Evolutionary conservation across 345 rosid genomes (phyloP).

Genomic region (Hypericum perforatum): DNA sequence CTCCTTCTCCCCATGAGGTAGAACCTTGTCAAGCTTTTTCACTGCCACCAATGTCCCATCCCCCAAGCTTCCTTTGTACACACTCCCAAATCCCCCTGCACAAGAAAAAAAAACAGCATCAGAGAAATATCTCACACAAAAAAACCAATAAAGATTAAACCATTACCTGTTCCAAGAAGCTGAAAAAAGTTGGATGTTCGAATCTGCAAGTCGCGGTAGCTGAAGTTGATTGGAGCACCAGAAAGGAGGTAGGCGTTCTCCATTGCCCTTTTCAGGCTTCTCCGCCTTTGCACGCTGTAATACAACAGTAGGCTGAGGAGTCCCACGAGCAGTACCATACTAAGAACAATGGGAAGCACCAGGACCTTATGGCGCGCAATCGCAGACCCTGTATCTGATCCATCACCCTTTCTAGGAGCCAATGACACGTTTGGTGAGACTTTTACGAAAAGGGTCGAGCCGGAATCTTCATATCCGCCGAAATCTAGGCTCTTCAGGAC

Average conservation of each 20-base stretch:
- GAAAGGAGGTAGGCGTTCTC: slow-evolving; percentile 44
- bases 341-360: slow-evolving; percentile 50
- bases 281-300: slow-evolving; percentile 46
- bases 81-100: slow-evolving; percentile 31
- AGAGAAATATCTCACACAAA: too few species aligned
- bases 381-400: slow-evolving; percentile 8
- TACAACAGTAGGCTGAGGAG: slow-evolving; percentile 60
- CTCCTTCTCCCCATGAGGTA: slow-evolving; percentile 27
- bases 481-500: slow-evolving; percentile 53
- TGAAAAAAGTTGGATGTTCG: slow-evolving; percentile 56
- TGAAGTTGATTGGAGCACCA: slow-evolving; percentile 62
- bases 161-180: slow-evolving; percentile 71
- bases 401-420: slow-evolving; percentile 4
- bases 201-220: slow-evolving; percentile 59
- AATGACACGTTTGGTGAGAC: slow-evolving; percentile 38
- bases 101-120: neutral
- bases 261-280: slow-evolving; percentile 38
- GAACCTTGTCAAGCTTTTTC: slow-evolving; percentile 24
- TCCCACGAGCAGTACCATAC: slow-evolving; percentile 47
- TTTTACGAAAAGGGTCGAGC: slow-evolving; percentile 71
- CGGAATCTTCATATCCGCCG: slow-evolving; percentile 72
- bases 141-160: too few species aligned
- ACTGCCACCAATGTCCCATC: slow-evolving; percentile 26
- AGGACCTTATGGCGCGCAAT: slow-evolving; percentile 30
- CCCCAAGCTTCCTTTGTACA: slow-evolving; percentile 18